Conservation (phyloP, 768 basidiomycete species). For the Termitomyces eurrhizus region DNA sequence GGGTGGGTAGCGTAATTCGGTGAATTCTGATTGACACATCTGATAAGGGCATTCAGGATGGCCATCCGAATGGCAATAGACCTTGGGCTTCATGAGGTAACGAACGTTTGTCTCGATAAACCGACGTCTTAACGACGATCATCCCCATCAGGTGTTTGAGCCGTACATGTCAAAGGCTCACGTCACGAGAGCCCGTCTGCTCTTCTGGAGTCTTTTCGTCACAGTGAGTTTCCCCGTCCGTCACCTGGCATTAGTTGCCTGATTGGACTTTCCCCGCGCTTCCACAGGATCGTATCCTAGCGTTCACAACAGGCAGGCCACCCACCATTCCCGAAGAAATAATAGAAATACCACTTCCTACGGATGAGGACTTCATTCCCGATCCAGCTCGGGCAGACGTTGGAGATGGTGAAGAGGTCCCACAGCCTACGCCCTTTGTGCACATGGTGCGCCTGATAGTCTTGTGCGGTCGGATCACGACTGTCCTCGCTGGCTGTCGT, state of each 20-base stretch:
- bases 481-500: slow-evolving; percentile 10
- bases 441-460: slow-evolving; percentile 15
- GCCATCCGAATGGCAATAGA: slow-evolving; percentile 18
- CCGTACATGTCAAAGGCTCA: slow-evolving; percentile 11
- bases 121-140: not conserved
- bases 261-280: not conserved
- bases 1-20: slow-evolving; percentile 7
- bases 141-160: slow-evolving; percentile 10
- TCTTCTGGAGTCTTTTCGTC: slow-evolving; percentile 17
- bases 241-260: not conserved
- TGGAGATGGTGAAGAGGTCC: slow-evolving; percentile 5
- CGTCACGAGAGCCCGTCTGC: slow-evolving; percentile 12
- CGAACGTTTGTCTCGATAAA: slow-evolving; percentile 7
- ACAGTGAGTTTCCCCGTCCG: slow-evolving; percentile 6
- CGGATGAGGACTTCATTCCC: slow-evolving; percentile 13
- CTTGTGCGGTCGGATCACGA: slow-evolving; percentile 13
- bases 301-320: slow-evolving; percentile 12
- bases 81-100: slow-evolving; percentile 14
- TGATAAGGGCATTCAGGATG: slow-evolving; percentile 7
- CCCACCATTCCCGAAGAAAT: slow-evolving; percentile 15
- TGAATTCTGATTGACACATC: not conserved
- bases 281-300: slow-evolving; percentile 13
- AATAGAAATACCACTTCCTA: slow-evolving; percentile 17
- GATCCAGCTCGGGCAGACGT: slow-evolving; percentile 8
- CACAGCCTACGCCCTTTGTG: slow-evolving; percentile 12